phyloP scores from a whole-genome alignment of 805 yeast species.

The Kluyveromyces dobzhanskii region DNA sequence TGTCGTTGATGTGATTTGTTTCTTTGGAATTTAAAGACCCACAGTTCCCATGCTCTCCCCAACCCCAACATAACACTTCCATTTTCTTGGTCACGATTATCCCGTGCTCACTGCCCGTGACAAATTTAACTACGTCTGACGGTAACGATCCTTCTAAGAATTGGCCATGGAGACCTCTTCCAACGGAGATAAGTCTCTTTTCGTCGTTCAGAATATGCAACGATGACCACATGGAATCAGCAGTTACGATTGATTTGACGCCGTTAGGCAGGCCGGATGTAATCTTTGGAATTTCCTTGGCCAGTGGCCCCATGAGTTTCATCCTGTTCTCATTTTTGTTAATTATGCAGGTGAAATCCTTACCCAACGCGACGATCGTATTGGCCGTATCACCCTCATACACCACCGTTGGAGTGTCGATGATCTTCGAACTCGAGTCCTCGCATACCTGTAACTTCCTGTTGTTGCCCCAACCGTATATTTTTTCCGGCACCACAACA shows the following conservation, averaged over 20 bases:
- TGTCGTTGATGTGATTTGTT: slow-evolving; percentile 14
- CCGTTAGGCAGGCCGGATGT: slow-evolving; percentile 10
- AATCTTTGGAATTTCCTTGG: slow-evolving; percentile 13
- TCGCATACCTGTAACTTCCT: slow-evolving; percentile 39
- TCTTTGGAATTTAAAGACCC: slow-evolving; percentile 33
- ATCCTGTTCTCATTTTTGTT: slow-evolving; percentile 7
- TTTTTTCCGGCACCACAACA: slow-evolving; percentile 70
- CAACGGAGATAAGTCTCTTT: slow-evolving; percentile 40
- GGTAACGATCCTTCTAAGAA: slow-evolving; percentile 23
- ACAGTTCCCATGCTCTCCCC: slow-evolving; percentile 99
- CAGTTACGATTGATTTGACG: not conserved
- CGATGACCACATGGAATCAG: slow-evolving; percentile 66
- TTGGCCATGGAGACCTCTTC: slow-evolving; percentile 77
- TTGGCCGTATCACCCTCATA: slow-evolving; percentile 8
- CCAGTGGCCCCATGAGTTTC: slow-evolving; percentile 10
- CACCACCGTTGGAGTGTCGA: slow-evolving; percentile 14
- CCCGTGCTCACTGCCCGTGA: slow-evolving; percentile 87
- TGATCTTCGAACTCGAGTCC: slow-evolving; percentile 13
- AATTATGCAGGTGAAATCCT: slow-evolving; percentile 19
- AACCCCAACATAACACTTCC: slow-evolving; percentile 75
- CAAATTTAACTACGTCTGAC: slow-evolving; percentile 19
- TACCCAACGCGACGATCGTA: slow-evolving; percentile 22
- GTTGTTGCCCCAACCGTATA: slow-evolving; percentile 44
- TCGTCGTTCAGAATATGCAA: slow-evolving; percentile 38
- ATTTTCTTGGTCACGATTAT: slow-evolving; percentile 28